A percentile compares a stretch with the other conserved stretches of the same genome.
Conservation (phyloP, 176 grass and related monocot species). For the Zea luxurians region DNA sequence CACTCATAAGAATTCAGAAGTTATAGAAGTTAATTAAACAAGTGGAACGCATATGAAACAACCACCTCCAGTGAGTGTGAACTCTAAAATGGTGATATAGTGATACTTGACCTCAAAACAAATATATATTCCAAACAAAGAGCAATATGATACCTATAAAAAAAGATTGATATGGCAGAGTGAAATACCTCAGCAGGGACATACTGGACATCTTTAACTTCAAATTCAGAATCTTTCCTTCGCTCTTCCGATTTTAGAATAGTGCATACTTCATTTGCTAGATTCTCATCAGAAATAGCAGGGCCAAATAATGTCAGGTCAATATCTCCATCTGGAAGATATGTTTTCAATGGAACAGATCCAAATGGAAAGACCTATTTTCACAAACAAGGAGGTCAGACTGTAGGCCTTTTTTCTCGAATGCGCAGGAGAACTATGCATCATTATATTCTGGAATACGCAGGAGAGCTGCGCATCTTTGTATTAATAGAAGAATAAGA, state of each 20-base stretch:
- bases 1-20: background rate
- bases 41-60: constrained; percentile 4
- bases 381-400: constrained; percentile 8
- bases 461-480: no score
- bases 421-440: no score
- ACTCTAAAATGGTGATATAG: background rate
- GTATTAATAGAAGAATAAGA: no score
- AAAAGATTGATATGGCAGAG: constrained; percentile 14
- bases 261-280: constrained; percentile 59
- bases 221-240: constrained; percentile 64
- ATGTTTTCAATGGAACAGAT: constrained; percentile 90
- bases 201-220: constrained; percentile 91
- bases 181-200: constrained; percentile 82
- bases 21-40: constrained; percentile 14
- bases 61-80: background rate
- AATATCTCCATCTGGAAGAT: constrained; percentile 97
- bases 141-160: constrained; percentile 8
- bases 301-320: constrained; percentile 67
- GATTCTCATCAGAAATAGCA: constrained; percentile 57
- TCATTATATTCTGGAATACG: no score
- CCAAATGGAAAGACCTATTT: constrained; percentile 76
- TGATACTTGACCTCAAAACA: background rate
- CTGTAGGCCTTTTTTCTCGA: background rate
- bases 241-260: constrained; percentile 67
- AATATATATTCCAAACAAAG: constrained; percentile 28